Evolutionary conservation across 805 yeast genomes (phyloP), one percentile per base, ranked within the genome.

Genomic region (Yamadazyma laniorum): DNA sequence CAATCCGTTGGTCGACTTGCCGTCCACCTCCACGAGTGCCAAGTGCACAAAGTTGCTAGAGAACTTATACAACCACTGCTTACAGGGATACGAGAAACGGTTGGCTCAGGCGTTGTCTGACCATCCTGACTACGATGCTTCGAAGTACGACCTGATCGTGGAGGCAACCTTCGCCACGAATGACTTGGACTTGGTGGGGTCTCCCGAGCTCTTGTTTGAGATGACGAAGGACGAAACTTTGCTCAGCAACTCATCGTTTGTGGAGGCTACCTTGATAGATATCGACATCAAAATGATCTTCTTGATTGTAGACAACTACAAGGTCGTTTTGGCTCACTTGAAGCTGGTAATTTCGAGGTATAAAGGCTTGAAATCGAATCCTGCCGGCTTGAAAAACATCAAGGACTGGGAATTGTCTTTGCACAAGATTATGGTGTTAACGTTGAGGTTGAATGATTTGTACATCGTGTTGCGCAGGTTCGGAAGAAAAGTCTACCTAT

Each of bases 401-500:
- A 68, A 29, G 1, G 18, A 43, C 19, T 31, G 32, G 71, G 3
- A 47, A 53, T 34, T 36, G n/a, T 27, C 75, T 0, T 49, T 75
- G 28, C 83, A 79, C 47, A 60, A 73, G 40, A 56, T 75, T 3
- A 65, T 75, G 40, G 63, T 74, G 5, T 44, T 69, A 37, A 58
- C 76, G 4, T 48, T 75, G 25, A 57, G 77, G 33, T 50, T 74
- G 29, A 77, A 79, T 30, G 82, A 77, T 47, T 38, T 76, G 22
- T 76, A 75, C 48, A 61, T 70, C 4, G 55, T 72, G 3, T 47
- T 73, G 16, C 59, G 82, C 34, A 64, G 64, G 41, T 59, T 70
- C 35, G 80, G 80, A 3, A 63, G 76, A 41, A 67, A 70, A 31
- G 50, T 73, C 5, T 74, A 65, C 45, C 54, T 66, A 17, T 68